Evolutionary conservation across 1,284 basidiomycete genomes (phyloP).

Genomic region (Inonotus obliquus): DNA sequence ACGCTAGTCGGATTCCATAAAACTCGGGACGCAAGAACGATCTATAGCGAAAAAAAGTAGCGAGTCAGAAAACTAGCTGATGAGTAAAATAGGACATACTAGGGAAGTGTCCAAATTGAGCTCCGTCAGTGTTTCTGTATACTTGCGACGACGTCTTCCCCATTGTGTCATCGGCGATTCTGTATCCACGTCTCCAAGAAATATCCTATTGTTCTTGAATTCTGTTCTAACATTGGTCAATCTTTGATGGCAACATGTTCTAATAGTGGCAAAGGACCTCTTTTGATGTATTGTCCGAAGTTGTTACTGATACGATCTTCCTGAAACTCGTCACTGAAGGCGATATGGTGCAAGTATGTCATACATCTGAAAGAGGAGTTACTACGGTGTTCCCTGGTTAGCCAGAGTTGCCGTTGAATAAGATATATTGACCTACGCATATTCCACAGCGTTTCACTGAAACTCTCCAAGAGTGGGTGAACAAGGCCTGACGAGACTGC

Average conservation of each 20-base stretch:
- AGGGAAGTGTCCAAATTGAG: background rate
- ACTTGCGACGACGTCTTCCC: no score
- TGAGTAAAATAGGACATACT: background rate
- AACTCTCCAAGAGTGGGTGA: background rate
- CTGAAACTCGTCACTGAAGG: background rate
- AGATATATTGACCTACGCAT: background rate
- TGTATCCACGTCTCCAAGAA: no score
- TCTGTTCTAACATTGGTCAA: no score
- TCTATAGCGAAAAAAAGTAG: background rate
- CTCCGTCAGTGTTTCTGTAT: no score
- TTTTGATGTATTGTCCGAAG: conserved; percentile 6
- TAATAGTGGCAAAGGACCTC: no score
- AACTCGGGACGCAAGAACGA: conserved; percentile 10
- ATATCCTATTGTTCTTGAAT: no score
- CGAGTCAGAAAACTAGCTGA: background rate
- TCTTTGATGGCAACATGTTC: no score
- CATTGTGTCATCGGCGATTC: no score
- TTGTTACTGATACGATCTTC: conserved; percentile 6
- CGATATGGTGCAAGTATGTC: background rate
- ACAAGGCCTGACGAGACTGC: background rate
- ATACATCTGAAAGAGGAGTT: conserved; percentile 12
- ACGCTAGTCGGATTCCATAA: conserved; percentile 10
- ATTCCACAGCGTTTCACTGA: background rate
- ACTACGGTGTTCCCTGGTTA: conserved; percentile 2
- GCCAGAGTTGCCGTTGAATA: no score